phyloP scores from a whole-genome alignment of 1,284 basidiomycete genomes.

The Ganoderma lucidum region DNA sequence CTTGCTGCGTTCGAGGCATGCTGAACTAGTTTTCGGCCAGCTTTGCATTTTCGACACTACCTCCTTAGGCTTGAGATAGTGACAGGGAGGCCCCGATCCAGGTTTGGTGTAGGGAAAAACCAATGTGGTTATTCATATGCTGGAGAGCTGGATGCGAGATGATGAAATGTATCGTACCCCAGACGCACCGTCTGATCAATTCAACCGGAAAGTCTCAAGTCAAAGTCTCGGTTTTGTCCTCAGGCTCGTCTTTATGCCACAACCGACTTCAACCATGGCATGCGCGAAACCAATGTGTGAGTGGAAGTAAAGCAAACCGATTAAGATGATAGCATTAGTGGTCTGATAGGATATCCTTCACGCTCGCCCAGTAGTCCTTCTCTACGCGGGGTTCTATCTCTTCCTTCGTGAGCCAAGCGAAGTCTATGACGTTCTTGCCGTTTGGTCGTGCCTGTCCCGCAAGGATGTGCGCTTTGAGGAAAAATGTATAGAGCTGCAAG shows the following conservation, averaged over 20 bases:
- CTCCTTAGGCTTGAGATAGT: background rate
- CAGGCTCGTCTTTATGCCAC: background rate
- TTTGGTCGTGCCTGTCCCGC: conserved; percentile 75
- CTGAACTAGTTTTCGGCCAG: background rate
- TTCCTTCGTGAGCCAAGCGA: conserved; percentile 91
- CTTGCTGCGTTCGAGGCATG: background rate
- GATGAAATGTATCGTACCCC: background rate
- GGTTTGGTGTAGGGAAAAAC: background rate
- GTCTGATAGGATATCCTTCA: conserved; percentile 85
- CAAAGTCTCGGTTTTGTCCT: background rate
- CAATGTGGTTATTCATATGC: background rate
- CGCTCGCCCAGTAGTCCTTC: conserved; percentile 74
- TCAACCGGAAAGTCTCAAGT: background rate
- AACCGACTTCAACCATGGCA: background rate
- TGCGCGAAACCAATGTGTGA: conserved; percentile 4
- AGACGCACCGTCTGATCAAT: background rate
- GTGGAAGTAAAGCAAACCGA: conserved; percentile 23
- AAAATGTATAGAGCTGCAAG: conserved; percentile 57
- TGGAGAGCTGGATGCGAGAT: background rate
- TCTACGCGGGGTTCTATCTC: conserved; percentile 78
- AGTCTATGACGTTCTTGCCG: conserved; percentile 66
- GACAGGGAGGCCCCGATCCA: background rate
- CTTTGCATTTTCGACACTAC: background rate
- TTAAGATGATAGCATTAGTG: conserved; percentile 48
- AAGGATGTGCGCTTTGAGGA: conserved; percentile 86